phyloP scores from a whole-genome alignment of 1,284 basidiomycete species.

The Gomphus bonarii region DNA sequence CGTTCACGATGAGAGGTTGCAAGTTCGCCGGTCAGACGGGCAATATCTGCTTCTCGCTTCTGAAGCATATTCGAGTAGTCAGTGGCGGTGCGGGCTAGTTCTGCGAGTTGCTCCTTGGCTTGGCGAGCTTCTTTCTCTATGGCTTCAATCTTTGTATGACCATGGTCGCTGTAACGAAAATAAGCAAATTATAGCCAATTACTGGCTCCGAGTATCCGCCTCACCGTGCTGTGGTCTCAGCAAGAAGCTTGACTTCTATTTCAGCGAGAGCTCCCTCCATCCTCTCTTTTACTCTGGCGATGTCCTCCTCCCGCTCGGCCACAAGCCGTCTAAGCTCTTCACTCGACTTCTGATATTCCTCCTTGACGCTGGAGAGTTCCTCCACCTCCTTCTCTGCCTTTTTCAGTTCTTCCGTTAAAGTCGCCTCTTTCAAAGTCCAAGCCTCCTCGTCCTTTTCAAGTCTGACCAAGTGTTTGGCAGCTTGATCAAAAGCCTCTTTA shows the following conservation, averaged over 20 bases:
- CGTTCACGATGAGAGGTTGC: constrained; percentile 43
- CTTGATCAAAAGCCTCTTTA: constrained; percentile 66
- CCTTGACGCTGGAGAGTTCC: constrained; percentile 41
- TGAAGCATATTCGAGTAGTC: constrained; percentile 75
- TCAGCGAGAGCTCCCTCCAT: constrained; percentile 61
- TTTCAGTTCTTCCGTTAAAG: constrained; percentile 43
- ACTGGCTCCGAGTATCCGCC: constrained; percentile 19
- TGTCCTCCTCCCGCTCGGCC: constrained; percentile 72
- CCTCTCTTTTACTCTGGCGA: constrained; percentile 67
- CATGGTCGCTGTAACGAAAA: constrained; percentile 40
- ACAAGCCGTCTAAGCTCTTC: constrained; percentile 69
- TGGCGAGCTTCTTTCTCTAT: constrained; percentile 62
- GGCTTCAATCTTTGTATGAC: constrained; percentile 47
- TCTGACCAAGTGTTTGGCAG: constrained; percentile 73
- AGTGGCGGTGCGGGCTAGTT: constrained; percentile 65
- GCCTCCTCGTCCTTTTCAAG: constrained; percentile 70
- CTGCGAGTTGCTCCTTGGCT: constrained; percentile 70
- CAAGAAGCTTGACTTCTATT: constrained; percentile 60
- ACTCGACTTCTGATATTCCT: constrained; percentile 51
- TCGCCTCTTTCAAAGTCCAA: constrained; percentile 52
- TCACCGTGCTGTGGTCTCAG: constrained; percentile 61
- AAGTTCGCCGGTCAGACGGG: constrained; percentile 49
- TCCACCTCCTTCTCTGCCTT: constrained; percentile 56
- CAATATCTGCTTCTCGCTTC: constrained; percentile 68
- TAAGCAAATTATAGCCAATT: constrained; percentile 9